Evolutionary conservation across 441 rosid species (phyloP), one percentile per base, ranked within the genome.

Genomic region (Melastoma candidum): DNA sequence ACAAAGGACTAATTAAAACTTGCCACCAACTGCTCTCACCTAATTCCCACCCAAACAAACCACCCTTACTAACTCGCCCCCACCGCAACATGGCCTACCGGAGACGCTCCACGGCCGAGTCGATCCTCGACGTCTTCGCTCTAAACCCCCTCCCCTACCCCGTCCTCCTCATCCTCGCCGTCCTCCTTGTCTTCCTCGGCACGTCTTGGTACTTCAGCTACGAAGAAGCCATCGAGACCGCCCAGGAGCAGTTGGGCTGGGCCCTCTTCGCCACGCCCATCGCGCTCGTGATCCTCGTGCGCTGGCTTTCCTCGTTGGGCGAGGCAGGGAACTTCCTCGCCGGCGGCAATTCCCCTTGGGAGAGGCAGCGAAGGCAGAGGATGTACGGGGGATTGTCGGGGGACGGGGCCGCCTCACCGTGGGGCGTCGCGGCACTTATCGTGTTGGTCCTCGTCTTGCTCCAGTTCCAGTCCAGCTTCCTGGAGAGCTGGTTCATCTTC

Each of bases 341-440:
- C 14, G 45, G 55, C 5, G 43, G 9, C 5, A 1, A 7, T 44
- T 67, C 86, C 7, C 78, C 88, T 2, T 79, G 84, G 68, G 86
- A 71, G 46, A 68, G 71, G 54, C 74, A 76, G 27, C 74, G 70
- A 25, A 41, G 77, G 32, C 73, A 69, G 32, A 41, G 47, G 26
- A 66, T 70, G 50, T 56, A 77, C 59, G 53, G 56, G 26, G 2
- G 51, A 12, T 59, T 0, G 1, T 78, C 78, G 4, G 59, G 79
- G 2, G 95, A 84, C 63, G 98, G 96, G 14, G 70, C 74, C 67
- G 70, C 73, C 68, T 83, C 93, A 5, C 96, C 98, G 5, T 90
- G 96, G 98, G 84, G 77, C 5, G 98, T 87, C 59, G 96, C 94
- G 6, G 96, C 85, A 54, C 29, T 87, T 26, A 87, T 87, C 46